phyloP scores from a whole-genome alignment of 2,329 filamentous ascomycete species.

The Ceratocystis ficicola region DNA sequence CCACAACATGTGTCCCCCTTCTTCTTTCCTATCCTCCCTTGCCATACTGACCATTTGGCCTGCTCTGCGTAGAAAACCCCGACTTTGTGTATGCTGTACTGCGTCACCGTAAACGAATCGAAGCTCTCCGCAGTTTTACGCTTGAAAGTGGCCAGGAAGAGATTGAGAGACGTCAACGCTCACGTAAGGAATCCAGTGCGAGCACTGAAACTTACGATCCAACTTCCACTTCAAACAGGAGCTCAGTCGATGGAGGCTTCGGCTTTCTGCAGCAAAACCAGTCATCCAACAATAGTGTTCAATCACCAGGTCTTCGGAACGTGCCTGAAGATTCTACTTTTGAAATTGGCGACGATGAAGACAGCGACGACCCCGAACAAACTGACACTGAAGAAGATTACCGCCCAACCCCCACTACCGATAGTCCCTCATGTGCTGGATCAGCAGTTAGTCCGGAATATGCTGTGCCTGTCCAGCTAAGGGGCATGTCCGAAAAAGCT shows the following conservation, averaged over 20 bases:
- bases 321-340: conserved; percentile 69
- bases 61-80: conserved; percentile 51
- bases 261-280: conserved; percentile 45
- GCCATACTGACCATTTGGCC: not conserved
- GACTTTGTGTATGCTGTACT: conserved; percentile 69
- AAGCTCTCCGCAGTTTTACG: conserved; percentile 75
- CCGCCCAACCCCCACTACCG: conserved; percentile 45
- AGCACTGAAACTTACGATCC: conserved; percentile 39
- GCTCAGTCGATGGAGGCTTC: conserved; percentile 55
- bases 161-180: conserved; percentile 65
- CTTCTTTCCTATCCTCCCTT: not conserved
- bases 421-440: conserved; percentile 51
- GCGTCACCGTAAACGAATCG: conserved; percentile 69
- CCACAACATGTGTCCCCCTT: not conserved
- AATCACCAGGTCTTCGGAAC: conserved; percentile 47
- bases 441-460: conserved; percentile 61
- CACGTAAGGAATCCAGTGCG: conserved; percentile 50
- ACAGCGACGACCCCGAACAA: conserved; percentile 46
- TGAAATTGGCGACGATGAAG: conserved; percentile 77
- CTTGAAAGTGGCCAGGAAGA: conserved; percentile 86
- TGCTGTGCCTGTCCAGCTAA: conserved; percentile 65
- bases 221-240: conserved; percentile 35
- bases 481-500: conserved; percentile 95
- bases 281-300: conserved; percentile 31
- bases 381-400: conserved; percentile 32